Conservation (phyloP, 495 filamentous ascomycete genomes). For the Trichoderma parareesei region DNA sequence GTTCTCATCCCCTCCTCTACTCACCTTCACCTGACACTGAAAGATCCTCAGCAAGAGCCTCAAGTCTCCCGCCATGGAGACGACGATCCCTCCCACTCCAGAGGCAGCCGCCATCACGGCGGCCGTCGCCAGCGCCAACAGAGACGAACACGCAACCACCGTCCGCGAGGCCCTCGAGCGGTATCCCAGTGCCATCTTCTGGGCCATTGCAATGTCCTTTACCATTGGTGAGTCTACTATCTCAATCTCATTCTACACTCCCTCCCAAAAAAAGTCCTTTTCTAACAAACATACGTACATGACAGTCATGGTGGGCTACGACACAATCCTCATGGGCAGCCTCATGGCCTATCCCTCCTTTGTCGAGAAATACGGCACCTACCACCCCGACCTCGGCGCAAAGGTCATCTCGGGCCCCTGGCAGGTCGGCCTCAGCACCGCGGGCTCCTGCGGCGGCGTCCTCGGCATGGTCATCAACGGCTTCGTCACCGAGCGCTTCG, state of each 20-base stretch:
- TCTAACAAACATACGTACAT: not conserved
- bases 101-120: not conserved
- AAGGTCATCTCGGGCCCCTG: slow-evolving; percentile 28
- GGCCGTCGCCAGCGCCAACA: slow-evolving; percentile 20
- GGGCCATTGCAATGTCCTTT: slow-evolving; percentile 38
- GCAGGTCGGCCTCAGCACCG: slow-evolving; percentile 34
- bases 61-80: not conserved
- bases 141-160: slow-evolving; percentile 33
- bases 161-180: slow-evolving; percentile 34
- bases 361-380: slow-evolving; percentile 24
- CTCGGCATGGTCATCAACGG: slow-evolving; percentile 35
- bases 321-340: slow-evolving; percentile 33
- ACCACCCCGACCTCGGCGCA: slow-evolving; percentile 19
- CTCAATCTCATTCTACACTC: not conserved
- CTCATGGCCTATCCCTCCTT: slow-evolving; percentile 33
- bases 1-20: too few relatives aligned
- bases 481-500: slow-evolving; percentile 29
- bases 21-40: too few relatives aligned
- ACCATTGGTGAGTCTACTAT: slow-evolving; percentile 20
- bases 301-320: slow-evolving; percentile 19
- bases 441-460: slow-evolving; percentile 30
- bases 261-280: too few relatives aligned
- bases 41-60: too few relatives aligned
- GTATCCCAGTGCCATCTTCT: slow-evolving; percentile 37
- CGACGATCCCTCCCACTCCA: not conserved